These are phyloP conservation scores for Boletus rubropictus DNA, from an alignment of 768 basidiomycete species.

Conservation along the genomic window DNA sequence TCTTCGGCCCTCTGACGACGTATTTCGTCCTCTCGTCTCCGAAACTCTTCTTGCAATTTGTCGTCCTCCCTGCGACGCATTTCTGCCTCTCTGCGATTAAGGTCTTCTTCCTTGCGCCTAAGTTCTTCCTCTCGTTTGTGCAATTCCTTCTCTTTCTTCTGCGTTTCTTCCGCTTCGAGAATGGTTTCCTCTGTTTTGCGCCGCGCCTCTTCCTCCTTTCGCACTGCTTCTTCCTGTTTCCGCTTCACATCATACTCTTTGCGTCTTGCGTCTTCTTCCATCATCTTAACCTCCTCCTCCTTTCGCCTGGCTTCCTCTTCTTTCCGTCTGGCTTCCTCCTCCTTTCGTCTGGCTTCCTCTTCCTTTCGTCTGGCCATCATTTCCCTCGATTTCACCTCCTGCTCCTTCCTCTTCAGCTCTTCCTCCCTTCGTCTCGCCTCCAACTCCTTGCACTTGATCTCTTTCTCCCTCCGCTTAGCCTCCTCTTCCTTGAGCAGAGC, in stretches of 20 bases:
- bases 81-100: constrained; percentile 28
- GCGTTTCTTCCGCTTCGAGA: constrained; percentile 20
- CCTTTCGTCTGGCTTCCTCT: too few relatives aligned
- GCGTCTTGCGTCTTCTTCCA: constrained; percentile 24
- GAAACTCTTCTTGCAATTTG: constrained; percentile 24
- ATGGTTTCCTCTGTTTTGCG: constrained; percentile 24
- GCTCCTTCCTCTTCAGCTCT: too few relatives aligned
- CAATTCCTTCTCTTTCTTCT: constrained; percentile 24
- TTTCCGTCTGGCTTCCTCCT: constrained; percentile 16
- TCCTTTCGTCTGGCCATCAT: too few relatives aligned
- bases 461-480: constrained; percentile 27
- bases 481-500: constrained; percentile 21
- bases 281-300: constrained; percentile 25
- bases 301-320: constrained; percentile 28
- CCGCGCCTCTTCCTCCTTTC: constrained; percentile 31
- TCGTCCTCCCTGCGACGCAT: constrained; percentile 19
- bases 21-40: constrained; percentile 29
- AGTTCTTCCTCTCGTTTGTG: constrained; percentile 26
- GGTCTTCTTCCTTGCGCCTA: constrained; percentile 28
- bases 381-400: too few relatives aligned
- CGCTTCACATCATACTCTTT: constrained; percentile 28
- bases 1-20: constrained; percentile 29
- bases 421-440: constrained; percentile 10
- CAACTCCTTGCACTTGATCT: constrained; percentile 15
- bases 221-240: constrained; percentile 25